These are phyloP conservation scores for Lipomyces yamanashiensis DNA, from an alignment of 805 yeast species.

Conservation along the genomic window DNA sequence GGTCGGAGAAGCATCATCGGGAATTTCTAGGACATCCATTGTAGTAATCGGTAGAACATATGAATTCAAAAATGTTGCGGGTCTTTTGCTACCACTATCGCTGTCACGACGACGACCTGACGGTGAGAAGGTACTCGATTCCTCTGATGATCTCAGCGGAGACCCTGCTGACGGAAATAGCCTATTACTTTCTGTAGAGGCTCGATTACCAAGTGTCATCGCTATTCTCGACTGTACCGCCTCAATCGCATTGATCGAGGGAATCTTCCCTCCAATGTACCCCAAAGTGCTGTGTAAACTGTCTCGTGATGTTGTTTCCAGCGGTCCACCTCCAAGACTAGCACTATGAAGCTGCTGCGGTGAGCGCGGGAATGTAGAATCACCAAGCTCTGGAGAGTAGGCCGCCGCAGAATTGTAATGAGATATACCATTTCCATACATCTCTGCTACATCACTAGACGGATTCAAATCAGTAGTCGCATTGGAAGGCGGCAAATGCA, in stretches of 20 bases:
- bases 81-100: background rate
- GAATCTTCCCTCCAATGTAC: constrained; percentile 23
- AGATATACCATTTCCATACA: constrained; percentile 14
- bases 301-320: constrained; percentile 8
- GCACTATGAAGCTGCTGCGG: constrained; percentile 13
- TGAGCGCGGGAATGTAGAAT: constrained; percentile 3
- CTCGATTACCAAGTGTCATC: constrained; percentile 25
- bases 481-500: constrained; percentile 28
- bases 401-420: constrained; percentile 6
- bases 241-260: constrained; percentile 31
- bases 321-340: constrained; percentile 13
- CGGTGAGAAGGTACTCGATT: background rate
- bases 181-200: constrained; percentile 4
- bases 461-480: constrained; percentile 21
- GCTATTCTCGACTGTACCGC: constrained; percentile 36
- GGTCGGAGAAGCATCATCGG: constrained; percentile 1
- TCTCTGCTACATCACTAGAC: constrained; percentile 19
- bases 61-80: constrained; percentile 5
- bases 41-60: constrained; percentile 5
- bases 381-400: constrained; percentile 5
- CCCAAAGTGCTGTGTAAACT: constrained; percentile 10
- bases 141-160: background rate
- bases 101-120: background rate
- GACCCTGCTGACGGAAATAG: constrained; percentile 1
- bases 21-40: constrained; percentile 5